Evolutionary conservation across 805 yeast genomes (phyloP).

Genomic region (Yamadazyma sp.): DNA sequence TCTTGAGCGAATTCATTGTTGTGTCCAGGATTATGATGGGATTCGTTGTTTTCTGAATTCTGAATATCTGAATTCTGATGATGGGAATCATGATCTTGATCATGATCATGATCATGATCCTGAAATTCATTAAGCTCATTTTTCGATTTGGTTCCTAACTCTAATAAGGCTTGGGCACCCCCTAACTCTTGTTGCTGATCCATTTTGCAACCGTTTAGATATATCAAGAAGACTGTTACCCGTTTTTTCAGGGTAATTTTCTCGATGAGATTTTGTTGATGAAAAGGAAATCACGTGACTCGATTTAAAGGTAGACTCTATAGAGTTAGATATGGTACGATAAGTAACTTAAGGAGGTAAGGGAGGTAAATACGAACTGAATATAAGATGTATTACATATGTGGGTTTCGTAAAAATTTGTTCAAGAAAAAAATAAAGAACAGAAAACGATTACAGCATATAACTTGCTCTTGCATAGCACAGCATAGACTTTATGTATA

Average conservation of each 20-base stretch:
- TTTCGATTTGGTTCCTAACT: constrained; percentile 32
- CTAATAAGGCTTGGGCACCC: constrained; percentile 46
- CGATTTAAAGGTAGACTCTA: too few relatives aligned
- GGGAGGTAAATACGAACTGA: background rate
- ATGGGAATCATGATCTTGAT: background rate
- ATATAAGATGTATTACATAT: background rate
- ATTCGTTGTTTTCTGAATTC: background rate
- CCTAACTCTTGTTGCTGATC: constrained; percentile 39
- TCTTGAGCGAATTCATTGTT: constrained; percentile 6
- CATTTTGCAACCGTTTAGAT: constrained; percentile 16
- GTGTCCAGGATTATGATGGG: background rate
- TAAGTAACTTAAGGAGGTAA: background rate
- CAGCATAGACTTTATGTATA: too few relatives aligned
- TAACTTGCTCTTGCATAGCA: background rate
- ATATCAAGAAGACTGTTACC: constrained; percentile 11
- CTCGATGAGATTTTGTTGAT: constrained; percentile 1
- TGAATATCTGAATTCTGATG: constrained; percentile 2
- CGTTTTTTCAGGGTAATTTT: constrained; percentile 6
- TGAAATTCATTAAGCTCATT: constrained; percentile 9
- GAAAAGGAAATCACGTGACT: background rate
- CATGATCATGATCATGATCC: background rate
- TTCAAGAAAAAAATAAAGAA: background rate
- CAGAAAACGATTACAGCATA: too few relatives aligned
- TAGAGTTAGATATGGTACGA: background rate
- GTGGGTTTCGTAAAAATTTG: background rate